Conservation (phyloP, 2,329 filamentous ascomycete species). For the Simplicillium sp. region DNA sequence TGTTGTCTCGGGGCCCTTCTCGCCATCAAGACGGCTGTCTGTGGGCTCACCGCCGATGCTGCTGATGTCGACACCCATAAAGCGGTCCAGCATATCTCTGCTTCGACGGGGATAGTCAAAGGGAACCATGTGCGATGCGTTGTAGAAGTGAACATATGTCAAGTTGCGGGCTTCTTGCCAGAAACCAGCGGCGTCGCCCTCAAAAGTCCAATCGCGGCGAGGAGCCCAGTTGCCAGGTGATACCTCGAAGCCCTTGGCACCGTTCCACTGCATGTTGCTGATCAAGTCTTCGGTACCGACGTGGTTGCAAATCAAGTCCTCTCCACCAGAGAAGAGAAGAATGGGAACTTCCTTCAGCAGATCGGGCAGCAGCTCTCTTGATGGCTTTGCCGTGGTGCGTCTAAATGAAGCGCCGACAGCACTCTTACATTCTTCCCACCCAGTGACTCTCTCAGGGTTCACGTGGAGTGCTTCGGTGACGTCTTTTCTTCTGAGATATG, state of each 20-base stretch:
- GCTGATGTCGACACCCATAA: conserved; percentile 86
- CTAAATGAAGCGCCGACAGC: conserved; percentile 65
- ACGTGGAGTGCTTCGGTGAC: conserved; percentile 76
- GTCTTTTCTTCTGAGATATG: conserved; percentile 76
- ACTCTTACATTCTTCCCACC: conserved; percentile 86
- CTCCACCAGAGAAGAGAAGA: conserved; percentile 83
- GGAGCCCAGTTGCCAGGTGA: conserved; percentile 83
- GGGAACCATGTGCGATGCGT: conserved; percentile 96
- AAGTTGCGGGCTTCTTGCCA: conserved; percentile 93
- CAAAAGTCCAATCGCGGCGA: conserved; percentile 89
- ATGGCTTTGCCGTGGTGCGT: conserved; percentile 60
- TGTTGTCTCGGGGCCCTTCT: conserved; percentile 68
- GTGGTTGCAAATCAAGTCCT: conserved; percentile 96
- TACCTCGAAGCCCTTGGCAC: conserved; percentile 81
- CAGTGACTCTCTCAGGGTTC: conserved; percentile 68
- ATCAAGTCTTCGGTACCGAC: conserved; percentile 88
- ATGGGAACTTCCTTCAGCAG: conserved; percentile 70
- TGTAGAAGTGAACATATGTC: conserved; percentile 92
- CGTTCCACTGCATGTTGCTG: conserved; percentile 84
- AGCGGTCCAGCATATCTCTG: conserved; percentile 94
- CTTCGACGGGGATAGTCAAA: conserved; percentile 82
- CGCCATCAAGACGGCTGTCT: conserved; percentile 76
- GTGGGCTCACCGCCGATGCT: conserved; percentile 73
- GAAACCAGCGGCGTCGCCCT: conserved; percentile 77
- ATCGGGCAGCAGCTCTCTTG: conserved; percentile 65